Percentiles rank a stretch among this genome's conserved stretches.
phyloP scores from a whole-genome alignment of 306 rosid species.

The Citrullus colocynthis region DNA sequence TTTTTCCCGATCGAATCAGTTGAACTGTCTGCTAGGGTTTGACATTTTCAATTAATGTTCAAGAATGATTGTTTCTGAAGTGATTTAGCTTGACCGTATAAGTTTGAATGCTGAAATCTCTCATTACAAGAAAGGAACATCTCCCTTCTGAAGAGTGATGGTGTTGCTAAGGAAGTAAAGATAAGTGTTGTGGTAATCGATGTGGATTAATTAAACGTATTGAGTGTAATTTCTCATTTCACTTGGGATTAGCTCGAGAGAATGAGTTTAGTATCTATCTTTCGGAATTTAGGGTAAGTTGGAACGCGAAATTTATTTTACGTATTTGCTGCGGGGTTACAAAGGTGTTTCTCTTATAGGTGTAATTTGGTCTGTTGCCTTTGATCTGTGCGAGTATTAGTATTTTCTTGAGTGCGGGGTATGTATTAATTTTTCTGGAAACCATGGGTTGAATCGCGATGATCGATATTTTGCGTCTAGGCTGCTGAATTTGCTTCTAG shows the following conservation, averaged over 20 bases:
- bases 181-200: neutral
- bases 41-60: neutral
- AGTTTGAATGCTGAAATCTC: neutral
- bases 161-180: neutral
- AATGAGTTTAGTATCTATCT: neutral
- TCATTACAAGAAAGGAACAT: neutral
- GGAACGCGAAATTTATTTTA: neutral
- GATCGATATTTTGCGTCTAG: neutral
- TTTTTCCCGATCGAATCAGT: neutral
- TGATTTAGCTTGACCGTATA: neutral
- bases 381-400: neutral
- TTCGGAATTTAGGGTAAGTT: neutral
- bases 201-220: neutral
- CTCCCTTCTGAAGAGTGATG: neutral
- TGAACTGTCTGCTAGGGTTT: neutral
- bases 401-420: neutral
- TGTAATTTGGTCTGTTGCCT: neutral
- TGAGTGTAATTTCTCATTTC: neutral
- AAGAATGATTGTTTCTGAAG: neutral
- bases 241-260: neutral
- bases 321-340: neutral
- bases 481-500: neutral
- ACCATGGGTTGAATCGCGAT: neutral
- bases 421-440: neutral
- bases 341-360: neutral